A percentile compares a stretch with the other conserved stretches of the same genome.
phyloP scores from a whole-genome alignment of 2,329 filamentous ascomycete genomes.

The Septoria linicola region DNA sequence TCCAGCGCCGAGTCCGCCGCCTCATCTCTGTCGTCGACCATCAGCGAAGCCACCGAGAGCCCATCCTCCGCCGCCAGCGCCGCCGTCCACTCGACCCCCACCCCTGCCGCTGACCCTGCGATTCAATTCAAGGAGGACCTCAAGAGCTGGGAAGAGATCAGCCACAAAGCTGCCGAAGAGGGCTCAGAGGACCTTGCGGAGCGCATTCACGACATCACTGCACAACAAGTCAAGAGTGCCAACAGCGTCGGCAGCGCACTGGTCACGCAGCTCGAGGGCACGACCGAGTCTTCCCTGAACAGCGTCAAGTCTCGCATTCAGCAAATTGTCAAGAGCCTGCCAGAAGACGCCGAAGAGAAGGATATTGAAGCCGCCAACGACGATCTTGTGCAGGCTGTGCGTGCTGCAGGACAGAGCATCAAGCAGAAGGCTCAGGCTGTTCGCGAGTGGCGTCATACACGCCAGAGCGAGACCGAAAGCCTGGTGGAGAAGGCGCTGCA shows the following conservation, averaged over 20 bases:
- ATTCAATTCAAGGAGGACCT: constrained; percentile 74
- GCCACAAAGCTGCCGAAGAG: constrained; percentile 79
- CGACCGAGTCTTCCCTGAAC: constrained; percentile 62
- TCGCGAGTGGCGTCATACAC: constrained; percentile 71
- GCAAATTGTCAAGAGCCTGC: constrained; percentile 53
- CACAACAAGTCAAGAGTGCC: constrained; percentile 65
- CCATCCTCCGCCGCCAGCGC: constrained; percentile 29
- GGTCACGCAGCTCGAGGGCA: constrained; percentile 66
- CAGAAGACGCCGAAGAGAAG: constrained; percentile 57
- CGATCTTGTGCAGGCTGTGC: constrained; percentile 57
- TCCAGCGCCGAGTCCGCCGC: constrained; percentile 29
- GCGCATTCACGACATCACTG: constrained; percentile 68
- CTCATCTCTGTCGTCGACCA: constrained; percentile 32
- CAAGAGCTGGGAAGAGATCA: constrained; percentile 82
- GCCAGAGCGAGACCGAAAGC: constrained; percentile 66
- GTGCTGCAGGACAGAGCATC: constrained; percentile 68
- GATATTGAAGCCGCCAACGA: constrained; percentile 54
- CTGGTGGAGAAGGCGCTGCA: constrained; percentile 72
- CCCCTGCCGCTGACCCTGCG: constrained; percentile 47
- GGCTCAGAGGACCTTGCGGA: constrained; percentile 68
- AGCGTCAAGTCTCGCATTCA: constrained; percentile 68
- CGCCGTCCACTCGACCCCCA: constrained; percentile 37
- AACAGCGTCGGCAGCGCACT: constrained; percentile 65
- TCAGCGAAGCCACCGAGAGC: constrained; percentile 30
- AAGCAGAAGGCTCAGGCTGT: constrained; percentile 75